Percentiles rank a stretch among this genome's conserved stretches.
phyloP scores from a whole-genome alignment of 306 rosid genomes.

The Notholithocarpus densiflorus region DNA sequence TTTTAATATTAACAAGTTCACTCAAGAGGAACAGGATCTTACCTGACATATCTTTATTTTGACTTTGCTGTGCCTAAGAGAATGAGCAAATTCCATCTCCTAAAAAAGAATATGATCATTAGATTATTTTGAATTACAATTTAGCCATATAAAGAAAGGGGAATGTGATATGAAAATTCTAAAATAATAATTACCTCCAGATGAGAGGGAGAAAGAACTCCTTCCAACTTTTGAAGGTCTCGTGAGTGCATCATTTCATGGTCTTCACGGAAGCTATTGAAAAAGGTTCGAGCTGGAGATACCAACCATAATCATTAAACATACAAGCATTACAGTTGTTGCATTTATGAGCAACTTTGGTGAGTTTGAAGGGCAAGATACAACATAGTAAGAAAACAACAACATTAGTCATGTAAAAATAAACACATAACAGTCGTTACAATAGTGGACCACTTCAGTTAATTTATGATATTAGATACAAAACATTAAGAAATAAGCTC shows the following conservation, averaged over 20 bases:
- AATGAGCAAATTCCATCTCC: slow-evolving; percentile 99
- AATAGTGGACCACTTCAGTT: neutral
- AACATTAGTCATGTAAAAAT: neutral
- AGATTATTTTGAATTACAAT: slow-evolving; percentile 10
- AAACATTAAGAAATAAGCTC: neutral
- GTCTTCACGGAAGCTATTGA: slow-evolving; percentile 81
- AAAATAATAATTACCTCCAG: slow-evolving; percentile 49
- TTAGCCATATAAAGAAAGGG: slow-evolving; percentile 8
- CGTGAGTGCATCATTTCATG: slow-evolving; percentile 86
- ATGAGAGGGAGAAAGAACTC: slow-evolving; percentile 93
- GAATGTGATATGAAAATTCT: neutral
- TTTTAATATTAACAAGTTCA: neutral
- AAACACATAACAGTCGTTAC: neutral
- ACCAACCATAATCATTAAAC: slow-evolving; percentile 22
- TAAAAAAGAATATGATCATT: slow-evolving; percentile 22
- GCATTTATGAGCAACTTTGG: neutral
- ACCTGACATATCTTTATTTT: slow-evolving; percentile 96
- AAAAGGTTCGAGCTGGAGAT: slow-evolving; percentile 68
- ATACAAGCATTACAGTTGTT: slow-evolving; percentile 6
- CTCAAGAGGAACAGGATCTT: slow-evolving; percentile 25
- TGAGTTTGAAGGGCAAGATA: neutral
- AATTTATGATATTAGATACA: neutral
- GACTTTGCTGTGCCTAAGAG: slow-evolving; percentile 85
- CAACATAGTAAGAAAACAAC: neutral
- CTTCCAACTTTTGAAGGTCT: slow-evolving; percentile 89